A percentile compares a stretch with the other conserved stretches of the same genome.
These are phyloP conservation scores for Hyaloscypha hepaticicola DNA, from an alignment of 495 filamentous ascomycete species.

Conservation along the genomic window DNA sequence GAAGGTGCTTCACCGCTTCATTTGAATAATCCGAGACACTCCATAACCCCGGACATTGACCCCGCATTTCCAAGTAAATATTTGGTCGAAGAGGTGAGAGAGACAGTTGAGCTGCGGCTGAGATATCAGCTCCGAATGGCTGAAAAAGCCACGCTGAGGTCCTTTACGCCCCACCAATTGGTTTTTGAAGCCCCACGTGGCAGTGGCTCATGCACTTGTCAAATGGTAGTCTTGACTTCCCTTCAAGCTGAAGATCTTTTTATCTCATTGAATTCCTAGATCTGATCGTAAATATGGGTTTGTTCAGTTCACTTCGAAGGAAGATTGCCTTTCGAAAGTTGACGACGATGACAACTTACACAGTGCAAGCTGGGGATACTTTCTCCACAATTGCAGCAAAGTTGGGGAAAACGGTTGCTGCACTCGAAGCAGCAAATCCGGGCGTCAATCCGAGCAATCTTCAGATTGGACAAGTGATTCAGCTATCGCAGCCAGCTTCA, in stretches of 20 bases:
- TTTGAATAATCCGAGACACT: neutral
- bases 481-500: neutral
- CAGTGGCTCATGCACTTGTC: neutral
- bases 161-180: neutral
- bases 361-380: constrained; percentile 20
- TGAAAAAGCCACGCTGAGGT: neutral
- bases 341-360: constrained; percentile 2
- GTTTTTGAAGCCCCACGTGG: neutral
- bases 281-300: neutral
- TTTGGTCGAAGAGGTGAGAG: neutral
- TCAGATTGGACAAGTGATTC: constrained; percentile 22
- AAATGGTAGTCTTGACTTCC: neutral
- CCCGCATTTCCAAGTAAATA: neutral
- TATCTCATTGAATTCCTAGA: neutral
- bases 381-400: constrained; percentile 10
- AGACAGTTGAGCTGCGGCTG: neutral
- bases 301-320: neutral
- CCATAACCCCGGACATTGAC: neutral
- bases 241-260: neutral
- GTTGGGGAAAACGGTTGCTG: neutral
- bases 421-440: constrained; percentile 13
- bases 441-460: constrained; percentile 7
- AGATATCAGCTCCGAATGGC: neutral
- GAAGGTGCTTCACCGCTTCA: neutral
- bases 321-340: neutral